These are phyloP conservation scores for Torulaspora gathmanii DNA, from an alignment of 805 yeast species.

Conservation along the genomic window DNA sequence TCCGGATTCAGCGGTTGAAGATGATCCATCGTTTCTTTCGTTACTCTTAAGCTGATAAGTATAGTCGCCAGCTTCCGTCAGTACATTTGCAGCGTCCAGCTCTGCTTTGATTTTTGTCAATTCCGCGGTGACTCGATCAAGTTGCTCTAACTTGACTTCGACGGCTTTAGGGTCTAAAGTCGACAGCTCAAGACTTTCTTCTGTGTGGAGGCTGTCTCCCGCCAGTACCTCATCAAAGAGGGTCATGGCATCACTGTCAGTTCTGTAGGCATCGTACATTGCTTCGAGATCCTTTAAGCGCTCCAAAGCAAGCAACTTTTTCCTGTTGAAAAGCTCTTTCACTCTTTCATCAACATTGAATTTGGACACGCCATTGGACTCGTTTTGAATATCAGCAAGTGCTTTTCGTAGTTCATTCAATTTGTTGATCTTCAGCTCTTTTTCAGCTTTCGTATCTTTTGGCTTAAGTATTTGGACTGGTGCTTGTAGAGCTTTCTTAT, in stretches of 20 bases:
- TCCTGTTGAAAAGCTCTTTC: constrained; percentile 53
- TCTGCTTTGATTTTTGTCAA: constrained; percentile 16
- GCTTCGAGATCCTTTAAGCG: constrained; percentile 66
- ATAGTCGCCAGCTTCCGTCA: background rate
- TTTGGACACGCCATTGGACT: constrained; percentile 72
- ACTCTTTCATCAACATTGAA: constrained; percentile 49
- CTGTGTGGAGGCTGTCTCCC: background rate
- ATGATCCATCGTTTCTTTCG: constrained; percentile 9
- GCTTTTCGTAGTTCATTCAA: constrained; percentile 52
- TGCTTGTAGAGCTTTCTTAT: constrained; percentile 20
- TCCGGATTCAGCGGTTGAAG: constrained; percentile 12
- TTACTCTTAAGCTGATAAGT: background rate
- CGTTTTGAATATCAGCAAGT: constrained; percentile 59
- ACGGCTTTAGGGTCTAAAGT: constrained; percentile 29
- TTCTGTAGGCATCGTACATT: constrained; percentile 59
- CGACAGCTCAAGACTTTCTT: constrained; percentile 2
- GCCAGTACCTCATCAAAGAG: constrained; percentile 3
- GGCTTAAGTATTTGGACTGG: constrained; percentile 13
- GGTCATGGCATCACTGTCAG: constrained; percentile 41
- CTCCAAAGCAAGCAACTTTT: constrained; percentile 63
- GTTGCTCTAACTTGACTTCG: constrained; percentile 23
- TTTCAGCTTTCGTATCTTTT: constrained; percentile 39
- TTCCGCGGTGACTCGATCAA: constrained; percentile 25
- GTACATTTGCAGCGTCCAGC: constrained; percentile 4
- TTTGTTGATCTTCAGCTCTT: constrained; percentile 51